These are phyloP conservation scores for Bimuria novae-zelandiae DNA, from an alignment of 2,329 filamentous ascomycete genomes.

Conservation along the genomic window DNA sequence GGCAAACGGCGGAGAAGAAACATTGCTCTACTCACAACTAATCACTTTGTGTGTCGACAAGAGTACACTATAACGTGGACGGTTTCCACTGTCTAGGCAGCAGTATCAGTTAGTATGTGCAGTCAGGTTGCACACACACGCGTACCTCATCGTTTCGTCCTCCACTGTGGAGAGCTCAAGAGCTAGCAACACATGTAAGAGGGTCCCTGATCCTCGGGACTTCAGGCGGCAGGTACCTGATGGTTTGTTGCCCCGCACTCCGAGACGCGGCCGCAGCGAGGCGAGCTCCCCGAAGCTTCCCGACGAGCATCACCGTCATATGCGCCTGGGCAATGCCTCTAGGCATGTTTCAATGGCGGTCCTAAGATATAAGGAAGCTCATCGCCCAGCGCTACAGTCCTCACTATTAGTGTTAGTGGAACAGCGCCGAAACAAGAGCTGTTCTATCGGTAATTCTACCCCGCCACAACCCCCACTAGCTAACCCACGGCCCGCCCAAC, in stretches of 20 bases:
- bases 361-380: not conserved
- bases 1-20: not conserved
- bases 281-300: not conserved
- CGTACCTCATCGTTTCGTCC: too few relatives aligned
- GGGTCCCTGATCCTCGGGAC: not conserved
- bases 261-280: slow-evolving; percentile 4
- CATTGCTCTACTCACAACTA: not conserved
- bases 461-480: slow-evolving; percentile 4
- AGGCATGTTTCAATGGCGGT: not conserved
- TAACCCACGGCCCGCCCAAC: not conserved
- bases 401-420: not conserved
- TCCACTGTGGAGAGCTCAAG: too few relatives aligned
- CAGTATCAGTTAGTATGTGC: too few relatives aligned
- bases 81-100: too few relatives aligned
- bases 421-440: not conserved
- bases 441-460: slow-evolving; percentile 1
- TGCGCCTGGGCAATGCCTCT: not conserved
- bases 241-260: not conserved
- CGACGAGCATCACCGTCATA: not conserved
- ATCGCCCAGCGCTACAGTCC: slow-evolving; percentile 3
- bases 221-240: slow-evolving; percentile 10
- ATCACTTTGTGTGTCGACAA: not conserved
- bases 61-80: too few relatives aligned
- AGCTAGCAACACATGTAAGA: not conserved
- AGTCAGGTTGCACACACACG: too few relatives aligned